These are phyloP conservation scores for Rhizoclosmatium sp. DNA, from an alignment of 192 early-diverging fungal species.

Conservation along the genomic window DNA sequence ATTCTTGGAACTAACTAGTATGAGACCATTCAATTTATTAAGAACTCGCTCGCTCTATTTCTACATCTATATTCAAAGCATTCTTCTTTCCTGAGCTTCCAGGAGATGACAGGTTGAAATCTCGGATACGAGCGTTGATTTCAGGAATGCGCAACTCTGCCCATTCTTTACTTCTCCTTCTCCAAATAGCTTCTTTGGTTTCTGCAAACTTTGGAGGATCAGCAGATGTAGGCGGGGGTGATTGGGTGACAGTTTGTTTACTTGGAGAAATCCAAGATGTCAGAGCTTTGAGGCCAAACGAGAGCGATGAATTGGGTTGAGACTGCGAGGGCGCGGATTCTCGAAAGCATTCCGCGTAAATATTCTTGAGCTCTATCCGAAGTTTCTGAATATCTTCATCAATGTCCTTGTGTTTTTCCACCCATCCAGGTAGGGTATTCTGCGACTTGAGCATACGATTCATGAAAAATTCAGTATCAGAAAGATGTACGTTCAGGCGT, in stretches of 20 bases:
- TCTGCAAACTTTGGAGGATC: not conserved
- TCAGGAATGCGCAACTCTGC: conserved; percentile 28
- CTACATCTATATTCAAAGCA: not conserved
- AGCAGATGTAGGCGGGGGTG: not conserved
- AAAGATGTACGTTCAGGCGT: conserved; percentile 46
- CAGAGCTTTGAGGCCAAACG: not conserved
- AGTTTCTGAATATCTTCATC: conserved; percentile 44
- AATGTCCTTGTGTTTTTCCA: conserved; percentile 45
- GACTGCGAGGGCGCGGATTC: not conserved
- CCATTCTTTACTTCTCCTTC: conserved; percentile 34
- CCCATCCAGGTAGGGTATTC: conserved; percentile 45
- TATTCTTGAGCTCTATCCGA: conserved; percentile 38
- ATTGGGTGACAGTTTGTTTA: not conserved
- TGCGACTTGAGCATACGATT: conserved; percentile 51
- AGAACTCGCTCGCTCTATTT: too few species aligned
- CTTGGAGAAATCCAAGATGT: not conserved
- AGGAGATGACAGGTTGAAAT: conserved; percentile 27
- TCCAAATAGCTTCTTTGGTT: conserved; percentile 13
- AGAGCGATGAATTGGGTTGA: not conserved
- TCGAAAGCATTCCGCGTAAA: conserved; percentile 29
- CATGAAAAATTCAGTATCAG: conserved; percentile 46
- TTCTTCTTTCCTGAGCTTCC: not conserved
- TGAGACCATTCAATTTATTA: too few species aligned
- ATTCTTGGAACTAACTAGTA: too few species aligned
- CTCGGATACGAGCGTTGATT: conserved; percentile 31